Evolutionary conservation across 1,139 yeast species (phyloP).

Genomic region (Diutina neorugosa): DNA sequence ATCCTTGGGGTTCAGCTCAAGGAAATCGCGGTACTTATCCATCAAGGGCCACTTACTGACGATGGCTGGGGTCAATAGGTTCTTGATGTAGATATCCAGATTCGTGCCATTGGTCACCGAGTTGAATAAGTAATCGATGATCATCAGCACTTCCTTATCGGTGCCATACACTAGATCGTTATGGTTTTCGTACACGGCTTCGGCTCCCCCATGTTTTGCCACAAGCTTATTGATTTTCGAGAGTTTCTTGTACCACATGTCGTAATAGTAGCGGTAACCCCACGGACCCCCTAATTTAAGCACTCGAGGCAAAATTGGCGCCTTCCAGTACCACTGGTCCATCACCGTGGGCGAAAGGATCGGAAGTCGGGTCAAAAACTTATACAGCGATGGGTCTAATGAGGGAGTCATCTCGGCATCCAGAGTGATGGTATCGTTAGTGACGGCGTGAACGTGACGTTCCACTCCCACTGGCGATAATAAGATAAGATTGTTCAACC

Average conservation of each 20-base stretch:
- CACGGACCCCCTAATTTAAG: constrained; percentile 37
- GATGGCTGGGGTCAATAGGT: constrained; percentile 61
- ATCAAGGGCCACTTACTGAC: constrained; percentile 66
- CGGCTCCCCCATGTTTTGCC: constrained; percentile 21
- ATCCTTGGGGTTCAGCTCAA: constrained; percentile 5
- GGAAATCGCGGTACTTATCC: constrained; percentile 35
- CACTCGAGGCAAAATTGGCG: constrained; percentile 27
- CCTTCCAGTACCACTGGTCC: constrained; percentile 26
- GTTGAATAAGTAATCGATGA: constrained; percentile 46
- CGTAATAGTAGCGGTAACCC: constrained; percentile 33
- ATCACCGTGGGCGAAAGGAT: constrained; percentile 19
- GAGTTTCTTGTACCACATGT: constrained; percentile 33
- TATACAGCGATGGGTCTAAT: constrained; percentile 24
- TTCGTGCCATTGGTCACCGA: constrained; percentile 49
- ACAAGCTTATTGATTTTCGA: constrained; percentile 33
- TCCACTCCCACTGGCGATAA: constrained; percentile 92
- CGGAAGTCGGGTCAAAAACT: constrained; percentile 36
- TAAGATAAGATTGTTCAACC: constrained; percentile 53
- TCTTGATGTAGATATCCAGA: constrained; percentile 55
- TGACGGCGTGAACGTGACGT: constrained; percentile 50
- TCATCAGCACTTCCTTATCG: constrained; percentile 10
- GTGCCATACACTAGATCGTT: constrained; percentile 29
- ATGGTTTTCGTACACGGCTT: constrained; percentile 12
- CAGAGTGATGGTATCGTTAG: constrained; percentile 16
- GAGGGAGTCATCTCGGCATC: constrained; percentile 15